These are phyloP conservation scores for Capronia epimyces DNA, from an alignment of 2,329 filamentous ascomycete species.

Conservation along the genomic window DNA sequence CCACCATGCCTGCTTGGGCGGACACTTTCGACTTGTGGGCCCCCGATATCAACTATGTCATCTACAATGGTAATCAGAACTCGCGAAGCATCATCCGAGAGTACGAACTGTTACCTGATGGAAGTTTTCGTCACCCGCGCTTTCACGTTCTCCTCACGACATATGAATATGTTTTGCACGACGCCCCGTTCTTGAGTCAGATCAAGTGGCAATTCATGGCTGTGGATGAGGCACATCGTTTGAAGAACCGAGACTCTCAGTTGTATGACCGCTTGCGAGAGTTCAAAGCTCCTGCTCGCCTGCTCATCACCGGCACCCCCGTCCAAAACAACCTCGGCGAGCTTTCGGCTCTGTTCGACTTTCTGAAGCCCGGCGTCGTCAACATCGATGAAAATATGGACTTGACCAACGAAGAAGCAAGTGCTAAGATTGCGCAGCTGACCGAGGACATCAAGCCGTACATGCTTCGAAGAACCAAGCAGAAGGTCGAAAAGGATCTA, in stretches of 20 bases:
- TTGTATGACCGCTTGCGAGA: constrained; percentile 78
- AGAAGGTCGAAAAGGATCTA: constrained; percentile 93
- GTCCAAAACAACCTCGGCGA: constrained; percentile 97
- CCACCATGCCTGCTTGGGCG: constrained; percentile 95
- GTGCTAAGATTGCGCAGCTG: constrained; percentile 78
- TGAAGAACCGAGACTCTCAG: constrained; percentile 95
- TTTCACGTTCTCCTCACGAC: constrained; percentile 98
- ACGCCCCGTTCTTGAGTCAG: constrained; percentile 74
- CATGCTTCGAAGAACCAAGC: constrained; percentile 92
- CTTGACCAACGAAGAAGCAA: constrained; percentile 71
- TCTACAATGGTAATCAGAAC: constrained; percentile 86
- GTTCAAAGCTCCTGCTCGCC: constrained; percentile 80
- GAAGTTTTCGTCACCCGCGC: constrained; percentile 80
- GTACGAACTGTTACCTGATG: constrained; percentile 80
- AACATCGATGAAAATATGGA: constrained; percentile 89
- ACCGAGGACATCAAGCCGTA: constrained; percentile 85
- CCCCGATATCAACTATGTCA: constrained; percentile 92
- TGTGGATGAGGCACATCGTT: constrained; percentile 90
- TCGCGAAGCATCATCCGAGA: constrained; percentile 83
- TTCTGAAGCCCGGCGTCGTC: constrained; percentile 91
- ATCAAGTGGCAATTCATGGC: constrained; percentile 98
- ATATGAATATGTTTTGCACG: constrained; percentile 89
- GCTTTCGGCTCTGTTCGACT: constrained; percentile 86
- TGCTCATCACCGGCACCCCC: constrained; percentile 93
- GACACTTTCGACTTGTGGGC: constrained; percentile 97